A percentile compares a stretch with the other conserved stretches of the same genome.
These are phyloP conservation scores for Myxozyma kluyveri DNA, from an alignment of 805 yeast genomes.

Conservation along the genomic window DNA sequence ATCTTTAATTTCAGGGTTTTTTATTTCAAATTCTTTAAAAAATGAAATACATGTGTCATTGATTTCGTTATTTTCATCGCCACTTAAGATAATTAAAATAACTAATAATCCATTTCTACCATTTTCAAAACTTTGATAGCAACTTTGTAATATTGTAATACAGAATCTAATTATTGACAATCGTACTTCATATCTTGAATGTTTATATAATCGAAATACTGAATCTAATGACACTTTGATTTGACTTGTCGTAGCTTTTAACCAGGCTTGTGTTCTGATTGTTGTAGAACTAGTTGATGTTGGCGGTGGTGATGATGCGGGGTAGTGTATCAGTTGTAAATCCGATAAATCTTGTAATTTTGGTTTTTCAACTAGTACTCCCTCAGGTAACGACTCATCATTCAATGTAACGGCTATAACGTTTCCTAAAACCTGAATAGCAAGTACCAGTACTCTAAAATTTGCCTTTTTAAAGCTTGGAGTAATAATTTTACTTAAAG, in stretches of 20 bases:
- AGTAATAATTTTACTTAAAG: conserved; percentile 31
- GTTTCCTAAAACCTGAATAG: not conserved
- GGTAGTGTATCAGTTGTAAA: too few relatives aligned
- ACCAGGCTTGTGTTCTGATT: conserved; percentile 53
- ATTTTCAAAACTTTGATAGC: conserved; percentile 40
- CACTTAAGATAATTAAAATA: conserved; percentile 35
- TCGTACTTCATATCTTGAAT: conserved; percentile 40
- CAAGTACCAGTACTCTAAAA: conserved; percentile 24
- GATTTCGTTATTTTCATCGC: conserved; percentile 15
- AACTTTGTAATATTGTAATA: conserved; percentile 36
- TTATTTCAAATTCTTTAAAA: conserved; percentile 10
- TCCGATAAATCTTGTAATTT: not conserved
- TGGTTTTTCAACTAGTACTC: not conserved
- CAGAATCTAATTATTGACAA: conserved; percentile 38
- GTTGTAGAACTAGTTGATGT: too few relatives aligned
- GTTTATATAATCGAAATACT: conserved; percentile 35
- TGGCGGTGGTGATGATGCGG: too few relatives aligned
- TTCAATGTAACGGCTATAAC: not conserved
- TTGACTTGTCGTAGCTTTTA: conserved; percentile 53
- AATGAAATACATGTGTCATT: conserved; percentile 6
- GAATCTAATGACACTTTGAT: conserved; percentile 47
- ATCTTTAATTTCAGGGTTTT: conserved; percentile 16
- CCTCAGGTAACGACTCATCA: not conserved
- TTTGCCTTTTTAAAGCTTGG: conserved; percentile 31
- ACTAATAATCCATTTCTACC: conserved; percentile 43